phyloP scores from a whole-genome alignment of 805 yeast genomes.

The Priceomyces melissophilus region DNA sequence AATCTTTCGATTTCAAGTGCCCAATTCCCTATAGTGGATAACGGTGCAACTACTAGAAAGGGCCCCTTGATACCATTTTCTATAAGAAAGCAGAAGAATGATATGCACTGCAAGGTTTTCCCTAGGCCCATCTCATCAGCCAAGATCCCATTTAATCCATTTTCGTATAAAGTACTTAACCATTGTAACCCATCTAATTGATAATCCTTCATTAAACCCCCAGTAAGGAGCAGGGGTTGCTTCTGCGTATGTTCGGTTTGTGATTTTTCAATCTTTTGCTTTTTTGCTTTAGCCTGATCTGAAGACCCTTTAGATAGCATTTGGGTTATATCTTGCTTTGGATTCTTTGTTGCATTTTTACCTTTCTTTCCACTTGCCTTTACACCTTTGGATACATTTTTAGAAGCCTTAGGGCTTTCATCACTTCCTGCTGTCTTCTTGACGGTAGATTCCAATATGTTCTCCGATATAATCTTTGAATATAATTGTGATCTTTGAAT shows the following conservation, averaged over 20 bases:
- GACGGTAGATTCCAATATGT: conserved; percentile 54
- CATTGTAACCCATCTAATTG: conserved; percentile 90
- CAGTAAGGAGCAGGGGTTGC: conserved; percentile 34
- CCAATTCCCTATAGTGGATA: conserved; percentile 89
- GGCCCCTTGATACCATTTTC: conserved; percentile 81
- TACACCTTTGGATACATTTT: conserved; percentile 5
- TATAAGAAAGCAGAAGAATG: conserved; percentile 68
- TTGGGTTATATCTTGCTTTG: conserved; percentile 12
- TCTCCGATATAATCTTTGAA: conserved; percentile 80
- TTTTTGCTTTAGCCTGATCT: conserved; percentile 14
- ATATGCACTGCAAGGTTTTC: conserved; percentile 84
- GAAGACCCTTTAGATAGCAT: conserved; percentile 18
- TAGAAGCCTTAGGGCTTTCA: conserved; percentile 16
- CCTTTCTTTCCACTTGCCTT: conserved; percentile 3
- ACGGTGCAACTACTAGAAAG: conserved; percentile 73
- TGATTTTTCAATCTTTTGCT: conserved; percentile 23
- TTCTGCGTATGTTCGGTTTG: conserved; percentile 19
- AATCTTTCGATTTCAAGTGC: conserved; percentile 63
- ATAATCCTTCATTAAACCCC: conserved; percentile 69
- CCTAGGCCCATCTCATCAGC: conserved; percentile 99
- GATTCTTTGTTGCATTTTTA: conserved; percentile 9
- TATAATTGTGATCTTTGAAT: conserved; percentile 88
- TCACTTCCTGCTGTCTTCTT: conserved; percentile 16
- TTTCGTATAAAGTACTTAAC: conserved; percentile 84
- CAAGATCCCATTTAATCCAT: conserved; percentile 89